Base-by-base conservation (phyloP, 179 eudicot genomes). In the Sideroxylon spinosum region DNA sequence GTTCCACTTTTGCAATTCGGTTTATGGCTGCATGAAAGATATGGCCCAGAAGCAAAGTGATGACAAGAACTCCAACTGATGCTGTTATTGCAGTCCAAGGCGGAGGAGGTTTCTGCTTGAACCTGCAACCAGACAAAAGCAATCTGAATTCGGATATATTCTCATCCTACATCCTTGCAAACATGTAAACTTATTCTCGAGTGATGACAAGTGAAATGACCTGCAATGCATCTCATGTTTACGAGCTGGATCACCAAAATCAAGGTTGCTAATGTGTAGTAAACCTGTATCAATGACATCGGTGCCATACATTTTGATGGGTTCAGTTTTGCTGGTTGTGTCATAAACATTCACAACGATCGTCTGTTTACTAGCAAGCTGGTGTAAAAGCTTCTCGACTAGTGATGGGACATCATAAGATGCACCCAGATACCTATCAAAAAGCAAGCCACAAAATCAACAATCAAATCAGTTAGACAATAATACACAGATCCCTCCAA, bases 191-290 rank as follows among this genome's bases (percentile, higher is more conserved):
- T 49, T 56, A 60, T 63, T 6, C 22, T 68, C 22, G 19, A 61
- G 32, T 26, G 19, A 63, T 49, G 61, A 9, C 76, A 37, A 37
- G 5, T 37, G 44, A 37, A 37, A 37, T 82, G 79, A 94, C 98
- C 98, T 92, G 97, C 98, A 94, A 84, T 86, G 98, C 95, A 94
- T 94, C 91, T 94, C 98, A 74, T 94, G 95, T 75, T 86, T 92
- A 75, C 97, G 89, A 71, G 87, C 79, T 67, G 98, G 98, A 82
- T 94, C 98, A 50, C 98, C 98, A 83, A 94, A 94, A 81, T 94
- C 95, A 76, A 94, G 95, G 78, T 77, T 75, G 83, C 95, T 91
- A 62, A 81, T 79, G 59, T 84, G 91, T 85, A 89, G 78, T 69
- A 85, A 79, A 49, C 95, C 98, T 4, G 92, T 92, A 75, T 91